These are phyloP conservation scores for Debaryomyces maramus DNA, from an alignment of 805 yeast genomes.

Conservation along the genomic window DNA sequence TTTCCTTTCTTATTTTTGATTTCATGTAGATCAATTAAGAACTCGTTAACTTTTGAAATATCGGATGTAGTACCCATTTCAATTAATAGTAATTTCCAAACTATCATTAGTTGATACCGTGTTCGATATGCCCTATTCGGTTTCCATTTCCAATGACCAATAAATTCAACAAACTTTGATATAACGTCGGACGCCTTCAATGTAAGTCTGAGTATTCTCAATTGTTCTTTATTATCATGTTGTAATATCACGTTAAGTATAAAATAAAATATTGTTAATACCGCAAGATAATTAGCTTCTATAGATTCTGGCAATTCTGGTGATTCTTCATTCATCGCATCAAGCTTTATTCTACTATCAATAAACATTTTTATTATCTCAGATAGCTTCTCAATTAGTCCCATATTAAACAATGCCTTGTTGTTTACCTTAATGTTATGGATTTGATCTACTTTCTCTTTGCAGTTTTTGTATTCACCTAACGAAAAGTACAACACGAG, in stretches of 20 bases:
- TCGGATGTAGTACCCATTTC: constrained; percentile 60
- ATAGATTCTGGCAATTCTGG: neutral
- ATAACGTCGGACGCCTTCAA: constrained; percentile 42
- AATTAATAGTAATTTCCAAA: constrained; percentile 54
- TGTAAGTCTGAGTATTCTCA: constrained; percentile 13
- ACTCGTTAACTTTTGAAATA: constrained; percentile 45
- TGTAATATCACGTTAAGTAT: constrained; percentile 25
- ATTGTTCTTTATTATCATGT: constrained; percentile 7
- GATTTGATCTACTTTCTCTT: constrained; percentile 16
- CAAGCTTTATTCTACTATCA: constrained; percentile 2
- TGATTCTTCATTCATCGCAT: neutral
- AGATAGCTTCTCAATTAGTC: neutral
- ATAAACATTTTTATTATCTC: neutral
- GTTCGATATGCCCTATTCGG: constrained; percentile 43
- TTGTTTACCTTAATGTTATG: constrained; percentile 11
- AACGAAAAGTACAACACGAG: constrained; percentile 24
- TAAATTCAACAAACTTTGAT: constrained; percentile 42
- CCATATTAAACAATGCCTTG: constrained; percentile 5
- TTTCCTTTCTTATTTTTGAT: constrained; percentile 24
- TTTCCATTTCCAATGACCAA: constrained; percentile 70
- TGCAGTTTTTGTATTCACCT: constrained; percentile 22
- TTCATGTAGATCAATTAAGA: constrained; percentile 44
- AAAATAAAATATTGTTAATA: constrained; percentile 37
- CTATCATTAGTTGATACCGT: constrained; percentile 53
- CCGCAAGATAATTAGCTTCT: constrained; percentile 23